phyloP scores from a whole-genome alignment of 352 stramenopile species.

The Peronospora belbahrii region DNA sequence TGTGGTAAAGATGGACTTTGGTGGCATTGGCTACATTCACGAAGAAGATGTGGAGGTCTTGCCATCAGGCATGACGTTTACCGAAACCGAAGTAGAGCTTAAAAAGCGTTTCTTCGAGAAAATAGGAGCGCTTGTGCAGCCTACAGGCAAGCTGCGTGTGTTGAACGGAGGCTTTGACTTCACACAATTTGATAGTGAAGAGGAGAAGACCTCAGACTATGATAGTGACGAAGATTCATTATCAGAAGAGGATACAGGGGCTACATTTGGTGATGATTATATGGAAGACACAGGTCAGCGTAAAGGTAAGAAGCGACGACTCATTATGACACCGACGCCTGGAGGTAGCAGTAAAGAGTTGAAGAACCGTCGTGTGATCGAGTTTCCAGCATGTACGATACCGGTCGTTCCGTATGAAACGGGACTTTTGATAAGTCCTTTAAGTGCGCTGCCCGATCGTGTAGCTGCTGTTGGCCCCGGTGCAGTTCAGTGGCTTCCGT shows the following conservation, averaged over 20 bases:
- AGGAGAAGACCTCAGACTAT: constrained; percentile 30
- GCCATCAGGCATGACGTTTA: constrained; percentile 41
- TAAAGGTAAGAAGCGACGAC: constrained; percentile 50
- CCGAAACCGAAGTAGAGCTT: constrained; percentile 43
- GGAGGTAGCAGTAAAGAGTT: constrained; percentile 32
- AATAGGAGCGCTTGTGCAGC: constrained; percentile 48
- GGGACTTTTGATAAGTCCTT: constrained; percentile 57
- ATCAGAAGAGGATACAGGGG: constrained; percentile 27
- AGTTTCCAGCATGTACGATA: constrained; percentile 59
- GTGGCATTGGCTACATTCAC: constrained; percentile 39
- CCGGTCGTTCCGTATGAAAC: constrained; percentile 58
- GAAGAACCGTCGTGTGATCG: constrained; percentile 46
- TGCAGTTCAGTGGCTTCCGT: constrained; percentile 67
- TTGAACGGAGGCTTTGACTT: constrained; percentile 10
- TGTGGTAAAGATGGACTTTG: constrained; percentile 37
- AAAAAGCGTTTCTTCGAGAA: constrained; percentile 67
- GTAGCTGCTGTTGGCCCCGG: constrained; percentile 55
- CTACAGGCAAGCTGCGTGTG: constrained; percentile 38
- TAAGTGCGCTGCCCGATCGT: constrained; percentile 58
- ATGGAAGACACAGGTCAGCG: constrained; percentile 10
- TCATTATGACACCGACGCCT: constrained; percentile 42
- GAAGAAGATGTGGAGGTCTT: constrained; percentile 55
- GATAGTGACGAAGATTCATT: constrained; percentile 19
- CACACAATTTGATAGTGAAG: constrained; percentile 26
- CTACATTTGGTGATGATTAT: constrained; percentile 12